A percentile compares a stretch with the other conserved stretches of the same genome.
These are phyloP conservation scores for Sporodiniella umbellata DNA, from an alignment of 371 early-diverging fungal species.

Conservation along the genomic window DNA sequence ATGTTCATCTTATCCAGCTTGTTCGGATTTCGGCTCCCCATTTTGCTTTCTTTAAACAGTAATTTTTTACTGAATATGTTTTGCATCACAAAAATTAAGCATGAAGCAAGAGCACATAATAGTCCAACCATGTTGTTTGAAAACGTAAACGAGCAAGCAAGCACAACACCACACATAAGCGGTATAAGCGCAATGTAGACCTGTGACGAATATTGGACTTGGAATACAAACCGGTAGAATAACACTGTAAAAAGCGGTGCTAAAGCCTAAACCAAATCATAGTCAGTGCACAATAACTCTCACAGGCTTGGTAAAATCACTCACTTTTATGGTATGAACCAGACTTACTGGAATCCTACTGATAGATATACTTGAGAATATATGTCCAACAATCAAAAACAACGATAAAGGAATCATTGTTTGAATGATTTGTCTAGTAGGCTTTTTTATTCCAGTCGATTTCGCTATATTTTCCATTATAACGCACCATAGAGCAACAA, in stretches of 20 bases:
- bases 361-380: slow-evolving; percentile 75
- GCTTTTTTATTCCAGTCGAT: slow-evolving; percentile 48
- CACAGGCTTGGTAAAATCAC: too few species aligned
- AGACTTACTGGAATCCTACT: slow-evolving; percentile 77
- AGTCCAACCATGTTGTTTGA: slow-evolving; percentile 65
- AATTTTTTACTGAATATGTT: slow-evolving; percentile 81
- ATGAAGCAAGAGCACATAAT: slow-evolving; percentile 69
- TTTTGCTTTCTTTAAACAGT: slow-evolving; percentile 52
- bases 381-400: slow-evolving; percentile 85
- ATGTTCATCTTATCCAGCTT: slow-evolving; percentile 84
- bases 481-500: slow-evolving; percentile 59
- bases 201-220: slow-evolving; percentile 57
- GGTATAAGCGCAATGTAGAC: slow-evolving; percentile 80
- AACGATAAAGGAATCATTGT: slow-evolving; percentile 68
- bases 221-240: slow-evolving; percentile 67
- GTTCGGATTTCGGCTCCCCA: slow-evolving; percentile 43
- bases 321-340: slow-evolving; percentile 90
- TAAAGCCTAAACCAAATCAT: slow-evolving; percentile 62
- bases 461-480: slow-evolving; percentile 29
- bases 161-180: slow-evolving; percentile 82
- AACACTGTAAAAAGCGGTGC: slow-evolving; percentile 87
- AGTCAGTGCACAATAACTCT: too few species aligned
- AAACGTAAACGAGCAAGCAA: slow-evolving; percentile 44
- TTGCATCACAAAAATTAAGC: slow-evolving; percentile 78
- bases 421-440: slow-evolving; percentile 51